Conservation (phyloP, 805 yeast genomes). For the Yamadazyma kitorensis region DNA sequence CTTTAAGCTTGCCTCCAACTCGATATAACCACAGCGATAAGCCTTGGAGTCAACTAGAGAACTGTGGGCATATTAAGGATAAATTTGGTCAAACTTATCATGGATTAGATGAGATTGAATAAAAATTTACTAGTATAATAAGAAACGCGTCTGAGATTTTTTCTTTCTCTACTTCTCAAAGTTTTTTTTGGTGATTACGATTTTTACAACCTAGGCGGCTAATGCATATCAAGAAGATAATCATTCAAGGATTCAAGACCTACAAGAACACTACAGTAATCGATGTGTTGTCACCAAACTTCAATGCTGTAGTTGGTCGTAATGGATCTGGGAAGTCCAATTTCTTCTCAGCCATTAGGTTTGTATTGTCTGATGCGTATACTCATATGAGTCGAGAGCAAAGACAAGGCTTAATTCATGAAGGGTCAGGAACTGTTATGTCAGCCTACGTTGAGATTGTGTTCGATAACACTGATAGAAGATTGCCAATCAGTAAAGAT, state of each 20-base stretch:
- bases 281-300: conserved; percentile 73
- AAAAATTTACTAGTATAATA: background rate
- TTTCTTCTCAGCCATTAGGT: conserved; percentile 91
- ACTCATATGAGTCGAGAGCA: conserved; percentile 82
- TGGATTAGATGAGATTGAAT: conserved; percentile 1
- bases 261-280: conserved; percentile 80
- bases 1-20: conserved; percentile 52
- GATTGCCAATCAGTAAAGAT: conserved; percentile 67
- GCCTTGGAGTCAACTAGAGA: conserved; percentile 45
- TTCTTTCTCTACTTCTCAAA: background rate
- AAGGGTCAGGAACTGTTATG: conserved; percentile 86
- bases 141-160: background rate
- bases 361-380: conserved; percentile 87
- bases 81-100: conserved; percentile 20
- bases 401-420: conserved; percentile 82
- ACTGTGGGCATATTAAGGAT: conserved; percentile 23
- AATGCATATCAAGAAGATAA: conserved; percentile 51
- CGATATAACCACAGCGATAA: conserved; percentile 38
- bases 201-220: background rate
- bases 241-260: conserved; percentile 91
- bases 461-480: conserved; percentile 74
- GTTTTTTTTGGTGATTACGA: background rate
- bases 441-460: conserved; percentile 90
- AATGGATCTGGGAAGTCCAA: conserved; percentile 98
- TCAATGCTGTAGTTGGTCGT: conserved; percentile 82